A percentile compares a stretch with the other conserved stretches of the same genome.
phyloP scores from a whole-genome alignment of 345 rosid species.

The Populus davidiana region DNA sequence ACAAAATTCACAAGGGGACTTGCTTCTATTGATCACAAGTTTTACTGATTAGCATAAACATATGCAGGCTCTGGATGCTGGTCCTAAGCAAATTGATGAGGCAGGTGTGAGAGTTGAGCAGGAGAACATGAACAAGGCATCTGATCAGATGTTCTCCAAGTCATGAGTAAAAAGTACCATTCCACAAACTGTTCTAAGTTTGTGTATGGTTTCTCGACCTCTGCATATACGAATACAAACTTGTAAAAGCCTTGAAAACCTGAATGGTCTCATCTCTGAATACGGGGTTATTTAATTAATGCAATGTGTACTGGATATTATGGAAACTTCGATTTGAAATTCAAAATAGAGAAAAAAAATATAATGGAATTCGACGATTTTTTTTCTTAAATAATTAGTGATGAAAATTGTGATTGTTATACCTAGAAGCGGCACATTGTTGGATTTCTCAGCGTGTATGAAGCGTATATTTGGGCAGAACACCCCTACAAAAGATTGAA shows the following conservation, averaged over 20 bases:
- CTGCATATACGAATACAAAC: not conserved
- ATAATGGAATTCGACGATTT: no score
- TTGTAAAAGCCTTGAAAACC: not conserved
- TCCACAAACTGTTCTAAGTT: not conserved
- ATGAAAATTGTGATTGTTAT: not conserved
- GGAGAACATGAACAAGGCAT: constrained; percentile 50
- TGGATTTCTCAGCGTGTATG: no score
- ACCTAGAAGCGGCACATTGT: no score
- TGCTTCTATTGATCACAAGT: not conserved
- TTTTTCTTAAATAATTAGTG: not conserved
- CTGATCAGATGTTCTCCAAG: constrained; percentile 52
- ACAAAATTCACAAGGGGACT: not conserved
- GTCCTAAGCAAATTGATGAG: constrained; percentile 61
- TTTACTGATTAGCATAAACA: not conserved
- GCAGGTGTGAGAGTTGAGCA: constrained; percentile 60
- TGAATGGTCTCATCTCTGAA: not conserved
- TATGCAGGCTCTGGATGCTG: constrained; percentile 50
- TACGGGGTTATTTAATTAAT: not conserved
- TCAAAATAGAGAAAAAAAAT: not conserved
- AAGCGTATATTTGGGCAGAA: no score
- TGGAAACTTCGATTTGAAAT: not conserved
- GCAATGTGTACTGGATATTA: not conserved
- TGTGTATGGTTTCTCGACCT: not conserved
- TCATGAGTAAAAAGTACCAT: constrained; percentile 15
- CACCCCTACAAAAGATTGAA: no score